Conservation (phyloP, 306 rosid species). For the Vigna nakashimae region DNA sequence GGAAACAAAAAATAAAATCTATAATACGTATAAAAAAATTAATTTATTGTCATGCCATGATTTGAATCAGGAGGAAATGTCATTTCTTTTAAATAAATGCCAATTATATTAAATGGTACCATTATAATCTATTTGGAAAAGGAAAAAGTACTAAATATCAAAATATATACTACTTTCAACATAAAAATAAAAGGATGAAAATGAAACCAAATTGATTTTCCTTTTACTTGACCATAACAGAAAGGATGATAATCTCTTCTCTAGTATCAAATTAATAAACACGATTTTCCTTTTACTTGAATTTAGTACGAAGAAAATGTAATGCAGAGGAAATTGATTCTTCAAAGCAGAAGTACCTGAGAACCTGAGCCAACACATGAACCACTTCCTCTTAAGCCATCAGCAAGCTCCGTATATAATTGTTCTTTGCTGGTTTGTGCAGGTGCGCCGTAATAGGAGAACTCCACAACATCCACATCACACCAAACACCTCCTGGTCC, state of each 20-base stretch:
- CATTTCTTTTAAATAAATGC: not conserved
- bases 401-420: slow-evolving; percentile 86
- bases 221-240: slow-evolving; percentile 8
- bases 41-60: not conserved
- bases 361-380: slow-evolving; percentile 92
- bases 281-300: slow-evolving; percentile 24
- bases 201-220: too few relatives aligned
- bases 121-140: slow-evolving; percentile 12
- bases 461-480: slow-evolving; percentile 98
- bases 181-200: slow-evolving; percentile 17
- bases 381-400: slow-evolving; percentile 94
- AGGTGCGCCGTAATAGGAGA: slow-evolving; percentile 95
- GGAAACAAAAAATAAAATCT: slow-evolving; percentile 3
- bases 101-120: slow-evolving; percentile 5
- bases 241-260: slow-evolving; percentile 23
- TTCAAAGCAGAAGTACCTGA: slow-evolving; percentile 68
- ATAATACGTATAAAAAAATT: not conserved
- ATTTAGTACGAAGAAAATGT: slow-evolving; percentile 25
- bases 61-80: slow-evolving; percentile 1
- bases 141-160: slow-evolving; percentile 12
- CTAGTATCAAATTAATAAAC: slow-evolving; percentile 26
- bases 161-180: not conserved
- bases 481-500: slow-evolving; percentile 99
- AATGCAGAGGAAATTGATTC: slow-evolving; percentile 37
- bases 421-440: slow-evolving; percentile 94